Conservation (phyloP, 306 rosid species). For the Vicia faba region DNA sequence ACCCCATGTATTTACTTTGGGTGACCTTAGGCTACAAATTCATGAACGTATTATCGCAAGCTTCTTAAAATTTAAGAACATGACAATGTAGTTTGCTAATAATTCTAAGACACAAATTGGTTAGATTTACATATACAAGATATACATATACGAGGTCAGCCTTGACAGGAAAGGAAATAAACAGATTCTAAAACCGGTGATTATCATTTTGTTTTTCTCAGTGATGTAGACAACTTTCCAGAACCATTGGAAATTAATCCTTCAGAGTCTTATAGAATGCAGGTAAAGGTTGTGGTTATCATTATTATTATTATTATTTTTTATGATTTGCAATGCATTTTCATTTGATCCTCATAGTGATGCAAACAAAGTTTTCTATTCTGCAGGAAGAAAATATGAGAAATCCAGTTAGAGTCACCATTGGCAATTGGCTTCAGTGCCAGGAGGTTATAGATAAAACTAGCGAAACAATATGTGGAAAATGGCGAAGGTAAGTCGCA, state of each 20-base stretch:
- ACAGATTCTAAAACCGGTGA: background rate
- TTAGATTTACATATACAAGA: background rate
- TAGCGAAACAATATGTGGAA: constrained; percentile 70
- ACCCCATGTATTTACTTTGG: background rate
- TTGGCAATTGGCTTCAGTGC: constrained; percentile 93
- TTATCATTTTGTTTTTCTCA: constrained; percentile 40
- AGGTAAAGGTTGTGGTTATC: constrained; percentile 49
- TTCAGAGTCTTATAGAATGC: constrained; percentile 47
- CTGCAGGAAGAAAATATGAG: constrained; percentile 54
- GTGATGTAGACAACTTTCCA: constrained; percentile 54
- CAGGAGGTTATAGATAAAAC: constrained; percentile 55
- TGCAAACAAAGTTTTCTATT: constrained; percentile 38
- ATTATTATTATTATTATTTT: background rate
- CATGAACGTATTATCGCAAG: background rate
- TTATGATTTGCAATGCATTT: constrained; percentile 33
- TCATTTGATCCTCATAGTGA: constrained; percentile 32
- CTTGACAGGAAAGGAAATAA: background rate
- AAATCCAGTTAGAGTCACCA: constrained; percentile 47
- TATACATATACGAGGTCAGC: background rate
- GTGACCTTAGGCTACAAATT: background rate
- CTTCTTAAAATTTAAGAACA: background rate
- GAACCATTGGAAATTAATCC: constrained; percentile 56
- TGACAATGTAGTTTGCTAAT: constrained; percentile 6
- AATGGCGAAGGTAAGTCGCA: constrained; percentile 82
- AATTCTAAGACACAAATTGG: background rate